Evolutionary conservation across 2,329 filamentous ascomycete species (phyloP).

Genomic region (Rhinocladiella mackenziei): DNA sequence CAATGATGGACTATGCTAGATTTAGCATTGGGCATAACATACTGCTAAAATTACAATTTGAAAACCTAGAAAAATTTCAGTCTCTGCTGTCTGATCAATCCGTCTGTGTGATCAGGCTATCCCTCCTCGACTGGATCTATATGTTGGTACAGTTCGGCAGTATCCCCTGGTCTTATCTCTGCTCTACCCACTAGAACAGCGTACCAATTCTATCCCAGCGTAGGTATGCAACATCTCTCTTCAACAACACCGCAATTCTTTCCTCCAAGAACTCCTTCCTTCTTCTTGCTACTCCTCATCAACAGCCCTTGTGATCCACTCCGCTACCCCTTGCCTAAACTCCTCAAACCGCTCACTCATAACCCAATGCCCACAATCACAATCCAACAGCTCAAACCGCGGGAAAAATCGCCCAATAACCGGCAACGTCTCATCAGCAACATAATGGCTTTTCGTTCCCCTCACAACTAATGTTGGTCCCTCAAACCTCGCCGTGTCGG

Average conservation of each 20-base stretch:
- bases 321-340: constrained; percentile 38
- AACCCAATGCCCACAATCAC: constrained; percentile 44
- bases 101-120: too few relatives aligned
- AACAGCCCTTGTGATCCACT: constrained; percentile 26
- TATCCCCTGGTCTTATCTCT: too few relatives aligned
- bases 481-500: constrained; percentile 63
- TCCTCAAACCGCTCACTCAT: constrained; percentile 44
- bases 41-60: constrained; percentile 2
- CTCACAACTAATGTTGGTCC: constrained; percentile 75
- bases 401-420: constrained; percentile 43
- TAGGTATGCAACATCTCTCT: too few relatives aligned
- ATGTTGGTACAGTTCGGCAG: too few relatives aligned
- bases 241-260: too few relatives aligned
- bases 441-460: constrained; percentile 41
- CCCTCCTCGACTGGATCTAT: too few relatives aligned
- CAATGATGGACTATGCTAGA: constrained; percentile 9
- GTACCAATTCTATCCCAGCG: too few relatives aligned
- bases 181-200: too few relatives aligned
- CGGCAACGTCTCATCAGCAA: constrained; percentile 39
- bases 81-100: background rate
- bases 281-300: constrained; percentile 14
- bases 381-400: constrained; percentile 38
- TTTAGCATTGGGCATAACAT: constrained; percentile 1
- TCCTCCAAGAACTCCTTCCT: too few relatives aligned
- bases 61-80: constrained; percentile 1